phyloP scores from a whole-genome alignment of 2,329 filamentous ascomycete genomes.

The Boeremia exigua region DNA sequence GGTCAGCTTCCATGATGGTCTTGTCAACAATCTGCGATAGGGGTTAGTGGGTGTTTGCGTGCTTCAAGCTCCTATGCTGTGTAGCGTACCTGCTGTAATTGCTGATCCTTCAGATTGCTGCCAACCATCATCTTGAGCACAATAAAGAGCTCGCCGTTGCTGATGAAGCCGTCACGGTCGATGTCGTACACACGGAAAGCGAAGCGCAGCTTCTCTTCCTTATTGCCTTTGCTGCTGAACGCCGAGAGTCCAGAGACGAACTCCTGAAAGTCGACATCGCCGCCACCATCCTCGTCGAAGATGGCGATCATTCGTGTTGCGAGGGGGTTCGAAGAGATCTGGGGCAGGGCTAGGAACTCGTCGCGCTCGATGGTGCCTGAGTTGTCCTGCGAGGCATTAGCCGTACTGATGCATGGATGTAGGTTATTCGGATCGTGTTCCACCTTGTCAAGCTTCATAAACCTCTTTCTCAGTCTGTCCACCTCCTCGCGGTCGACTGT shows the following conservation, averaged over 20 bases:
- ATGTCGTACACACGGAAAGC: constrained; percentile 99
- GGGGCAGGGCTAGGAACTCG: constrained; percentile 94
- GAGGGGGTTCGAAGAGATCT: constrained; percentile 96
- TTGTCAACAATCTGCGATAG: constrained; percentile 83
- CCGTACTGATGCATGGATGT: background rate
- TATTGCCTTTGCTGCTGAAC: constrained; percentile 97
- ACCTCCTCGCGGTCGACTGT: constrained; percentile 96
- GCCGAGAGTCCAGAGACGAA: constrained; percentile 95
- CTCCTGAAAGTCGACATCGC: constrained; percentile 98
- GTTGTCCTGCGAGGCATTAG: constrained; percentile 71
- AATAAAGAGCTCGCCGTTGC: constrained; percentile 98
- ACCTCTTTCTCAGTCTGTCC: constrained; percentile 91
- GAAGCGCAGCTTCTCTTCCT: constrained; percentile 97
- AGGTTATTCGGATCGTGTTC: constrained; percentile 23
- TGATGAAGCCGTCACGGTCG: constrained; percentile 97
- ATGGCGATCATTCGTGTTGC: constrained; percentile 99
- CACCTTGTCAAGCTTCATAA: constrained; percentile 99
- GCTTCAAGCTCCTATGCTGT: background rate
- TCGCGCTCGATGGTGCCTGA: constrained; percentile 98
- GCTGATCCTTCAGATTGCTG: constrained; percentile 98
- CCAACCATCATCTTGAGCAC: constrained; percentile 99
- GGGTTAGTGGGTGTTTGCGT: background rate
- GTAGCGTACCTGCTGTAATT: constrained; percentile 76
- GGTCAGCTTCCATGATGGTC: constrained; percentile 99
- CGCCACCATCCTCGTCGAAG: constrained; percentile 97